Conservation (phyloP, 2,329 filamentous ascomycete genomes). For the Fusarium pseudoanthophilum region DNA sequence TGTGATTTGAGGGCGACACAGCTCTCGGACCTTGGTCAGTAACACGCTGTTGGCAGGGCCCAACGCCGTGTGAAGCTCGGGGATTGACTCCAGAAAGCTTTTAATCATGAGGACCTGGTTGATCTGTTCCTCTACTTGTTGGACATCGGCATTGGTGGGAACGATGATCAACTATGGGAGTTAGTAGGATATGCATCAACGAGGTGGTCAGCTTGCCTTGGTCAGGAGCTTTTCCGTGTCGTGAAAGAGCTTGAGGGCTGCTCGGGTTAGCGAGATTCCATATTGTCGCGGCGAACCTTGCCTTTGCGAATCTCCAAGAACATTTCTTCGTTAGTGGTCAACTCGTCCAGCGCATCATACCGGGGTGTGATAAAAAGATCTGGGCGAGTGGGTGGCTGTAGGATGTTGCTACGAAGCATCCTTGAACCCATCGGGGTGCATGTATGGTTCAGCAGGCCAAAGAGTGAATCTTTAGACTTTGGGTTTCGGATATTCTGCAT, state of each 20-base stretch:
- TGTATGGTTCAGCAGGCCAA: constrained; percentile 86
- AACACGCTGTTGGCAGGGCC: constrained; percentile 71
- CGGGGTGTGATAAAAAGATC: constrained; percentile 73
- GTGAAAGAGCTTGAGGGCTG: constrained; percentile 77
- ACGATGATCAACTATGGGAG: constrained; percentile 76
- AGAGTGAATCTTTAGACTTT: constrained; percentile 84
- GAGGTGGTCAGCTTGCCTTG: constrained; percentile 60
- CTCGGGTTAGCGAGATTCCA: background rate
- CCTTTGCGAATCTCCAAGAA: constrained; percentile 80
- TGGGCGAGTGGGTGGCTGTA: constrained; percentile 84
- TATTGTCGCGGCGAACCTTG: constrained; percentile 43
- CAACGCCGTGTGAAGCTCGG: constrained; percentile 75
- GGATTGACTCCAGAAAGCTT: constrained; percentile 77
- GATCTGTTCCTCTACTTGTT: constrained; percentile 80
- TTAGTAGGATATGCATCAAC: background rate
- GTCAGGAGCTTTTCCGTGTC: constrained; percentile 86
- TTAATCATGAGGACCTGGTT: constrained; percentile 91
- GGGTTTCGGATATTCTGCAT: constrained; percentile 85
- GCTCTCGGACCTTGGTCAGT: constrained; percentile 73
- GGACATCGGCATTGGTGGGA: constrained; percentile 71
- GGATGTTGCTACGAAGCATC: constrained; percentile 83
- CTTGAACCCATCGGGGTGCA: constrained; percentile 88
- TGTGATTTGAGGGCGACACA: constrained; percentile 74
- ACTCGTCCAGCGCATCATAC: constrained; percentile 85
- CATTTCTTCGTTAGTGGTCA: constrained; percentile 85